Evolutionary conservation across 2,329 filamentous ascomycete genomes (phyloP).

Genomic region (Diaporthe capsici): DNA sequence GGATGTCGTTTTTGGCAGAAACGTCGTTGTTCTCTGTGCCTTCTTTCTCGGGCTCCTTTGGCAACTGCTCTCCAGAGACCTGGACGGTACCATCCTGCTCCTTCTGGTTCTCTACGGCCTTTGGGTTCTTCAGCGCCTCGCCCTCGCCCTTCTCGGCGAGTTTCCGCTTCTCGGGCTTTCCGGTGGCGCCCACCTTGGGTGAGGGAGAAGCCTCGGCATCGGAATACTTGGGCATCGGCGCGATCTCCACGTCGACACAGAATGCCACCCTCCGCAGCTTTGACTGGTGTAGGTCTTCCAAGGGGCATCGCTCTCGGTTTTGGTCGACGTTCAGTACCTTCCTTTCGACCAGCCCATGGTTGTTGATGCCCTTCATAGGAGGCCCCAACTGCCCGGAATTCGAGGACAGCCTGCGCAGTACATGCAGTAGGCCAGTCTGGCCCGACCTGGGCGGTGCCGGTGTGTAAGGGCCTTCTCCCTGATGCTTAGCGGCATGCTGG

Average conservation of each 20-base stretch:
- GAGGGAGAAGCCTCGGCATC: slow-evolving; percentile 66
- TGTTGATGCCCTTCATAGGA: slow-evolving; percentile 58
- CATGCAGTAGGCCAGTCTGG: slow-evolving; percentile 82
- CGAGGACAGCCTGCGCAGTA: slow-evolving; percentile 86
- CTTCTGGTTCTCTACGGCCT: slow-evolving; percentile 71
- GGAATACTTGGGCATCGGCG: slow-evolving; percentile 83
- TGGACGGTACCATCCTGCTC: slow-evolving; percentile 58
- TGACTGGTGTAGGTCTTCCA: slow-evolving; percentile 82
- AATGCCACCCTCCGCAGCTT: slow-evolving; percentile 93
- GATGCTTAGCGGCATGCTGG: slow-evolving; percentile 67
- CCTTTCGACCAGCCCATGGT: slow-evolving; percentile 83
- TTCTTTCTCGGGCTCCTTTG: slow-evolving; percentile 58
- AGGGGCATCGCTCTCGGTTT: slow-evolving; percentile 82
- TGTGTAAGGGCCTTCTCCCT: slow-evolving; percentile 77
- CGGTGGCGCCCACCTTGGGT: slow-evolving; percentile 60
- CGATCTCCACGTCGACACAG: slow-evolving; percentile 97
- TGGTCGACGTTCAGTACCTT: slow-evolving; percentile 88
- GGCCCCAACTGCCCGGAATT: slow-evolving; percentile 63
- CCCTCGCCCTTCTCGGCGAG: slow-evolving; percentile 80
- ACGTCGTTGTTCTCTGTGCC: slow-evolving; percentile 43
- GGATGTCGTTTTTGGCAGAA: slow-evolving; percentile 41
- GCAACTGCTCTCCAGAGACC: slow-evolving; percentile 55
- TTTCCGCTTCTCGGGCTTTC: slow-evolving; percentile 73
- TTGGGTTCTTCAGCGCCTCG: slow-evolving; percentile 78
- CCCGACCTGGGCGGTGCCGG: slow-evolving; percentile 80